Conservation (phyloP, 805 yeast genomes). For the Cyberlindnera mrakii region DNA sequence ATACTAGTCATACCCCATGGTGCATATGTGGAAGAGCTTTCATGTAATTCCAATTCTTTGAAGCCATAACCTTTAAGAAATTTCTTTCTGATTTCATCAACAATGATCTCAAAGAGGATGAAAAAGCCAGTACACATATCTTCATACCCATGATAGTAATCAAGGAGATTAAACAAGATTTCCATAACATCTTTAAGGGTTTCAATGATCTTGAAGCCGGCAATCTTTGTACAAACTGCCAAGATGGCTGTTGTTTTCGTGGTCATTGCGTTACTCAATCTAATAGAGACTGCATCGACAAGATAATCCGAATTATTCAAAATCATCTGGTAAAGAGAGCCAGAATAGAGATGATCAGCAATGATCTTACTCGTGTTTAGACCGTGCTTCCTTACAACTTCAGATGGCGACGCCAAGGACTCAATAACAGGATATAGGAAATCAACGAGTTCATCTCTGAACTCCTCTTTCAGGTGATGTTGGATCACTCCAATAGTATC, state of each 20-base stretch:
- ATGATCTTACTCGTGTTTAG: constrained; percentile 45
- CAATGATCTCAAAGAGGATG: constrained; percentile 56
- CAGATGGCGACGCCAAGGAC: constrained; percentile 53
- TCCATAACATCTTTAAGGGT: constrained; percentile 70
- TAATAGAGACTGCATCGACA: constrained; percentile 69
- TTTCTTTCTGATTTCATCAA: constrained; percentile 37
- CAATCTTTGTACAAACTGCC: constrained; percentile 59
- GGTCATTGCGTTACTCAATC: constrained; percentile 62
- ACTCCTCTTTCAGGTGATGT: constrained; percentile 19
- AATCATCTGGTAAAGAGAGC: constrained; percentile 52
- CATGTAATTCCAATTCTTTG: constrained; percentile 15
- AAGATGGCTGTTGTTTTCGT: constrained; percentile 71
- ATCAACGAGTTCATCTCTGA: constrained; percentile 56
- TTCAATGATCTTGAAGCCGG: constrained; percentile 59
- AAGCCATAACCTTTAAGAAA: constrained; percentile 28
- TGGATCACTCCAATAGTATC: constrained; percentile 35
- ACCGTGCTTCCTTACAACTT: constrained; percentile 43
- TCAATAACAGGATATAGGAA: constrained; percentile 68
- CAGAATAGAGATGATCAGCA: constrained; percentile 44
- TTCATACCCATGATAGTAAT: constrained; percentile 78
- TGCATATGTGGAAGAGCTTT: constrained; percentile 19
- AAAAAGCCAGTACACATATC: constrained; percentile 69
- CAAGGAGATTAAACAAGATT: constrained; percentile 71
- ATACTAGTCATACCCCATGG: constrained; percentile 40
- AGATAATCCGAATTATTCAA: constrained; percentile 72